Evolutionary conservation across 2,329 filamentous ascomycete genomes (phyloP).

Genomic region (Lecanosticta acicola): DNA sequence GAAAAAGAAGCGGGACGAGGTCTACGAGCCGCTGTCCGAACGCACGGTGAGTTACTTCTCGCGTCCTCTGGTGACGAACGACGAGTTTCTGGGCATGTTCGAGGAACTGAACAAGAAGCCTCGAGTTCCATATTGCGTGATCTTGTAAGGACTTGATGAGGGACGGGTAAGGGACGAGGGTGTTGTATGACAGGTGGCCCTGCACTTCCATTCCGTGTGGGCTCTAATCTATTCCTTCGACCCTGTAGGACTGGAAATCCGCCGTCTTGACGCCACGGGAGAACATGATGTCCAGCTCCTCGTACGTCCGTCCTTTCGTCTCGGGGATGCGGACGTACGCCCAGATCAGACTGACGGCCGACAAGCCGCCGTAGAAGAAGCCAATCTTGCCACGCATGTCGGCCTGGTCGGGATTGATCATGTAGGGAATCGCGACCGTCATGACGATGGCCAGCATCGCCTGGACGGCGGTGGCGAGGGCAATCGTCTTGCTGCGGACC

Average conservation of each 20-base stretch:
- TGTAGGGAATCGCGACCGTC: constrained; percentile 36
- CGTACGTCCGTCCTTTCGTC: constrained; percentile 38
- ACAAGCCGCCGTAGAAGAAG: constrained; percentile 39
- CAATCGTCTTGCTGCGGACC: constrained; percentile 36
- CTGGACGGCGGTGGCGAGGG: constrained; percentile 37
- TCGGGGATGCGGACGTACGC: constrained; percentile 37
- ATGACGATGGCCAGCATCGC: constrained; percentile 37
- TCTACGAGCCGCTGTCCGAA: background rate
- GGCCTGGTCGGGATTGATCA: constrained; percentile 39
- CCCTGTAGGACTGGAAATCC: constrained; percentile 29
- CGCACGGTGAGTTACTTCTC: background rate
- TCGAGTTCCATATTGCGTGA: background rate
- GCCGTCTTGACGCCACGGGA: constrained; percentile 32
- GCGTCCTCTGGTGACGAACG: background rate
- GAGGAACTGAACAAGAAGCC: background rate
- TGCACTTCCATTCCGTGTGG: background rate
- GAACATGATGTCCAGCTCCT: constrained; percentile 42
- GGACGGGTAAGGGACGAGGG: background rate
- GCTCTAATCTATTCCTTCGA: constrained; percentile 17
- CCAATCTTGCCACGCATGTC: constrained; percentile 39
- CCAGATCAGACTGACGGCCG: constrained; percentile 33
- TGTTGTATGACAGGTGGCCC: background rate
- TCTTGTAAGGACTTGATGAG: background rate
- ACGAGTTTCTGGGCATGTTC: background rate
- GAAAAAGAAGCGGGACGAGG: background rate